Conservation (phyloP, 1,139 yeast genomes). For the Schizosaccharomyces versatilis region DNA sequence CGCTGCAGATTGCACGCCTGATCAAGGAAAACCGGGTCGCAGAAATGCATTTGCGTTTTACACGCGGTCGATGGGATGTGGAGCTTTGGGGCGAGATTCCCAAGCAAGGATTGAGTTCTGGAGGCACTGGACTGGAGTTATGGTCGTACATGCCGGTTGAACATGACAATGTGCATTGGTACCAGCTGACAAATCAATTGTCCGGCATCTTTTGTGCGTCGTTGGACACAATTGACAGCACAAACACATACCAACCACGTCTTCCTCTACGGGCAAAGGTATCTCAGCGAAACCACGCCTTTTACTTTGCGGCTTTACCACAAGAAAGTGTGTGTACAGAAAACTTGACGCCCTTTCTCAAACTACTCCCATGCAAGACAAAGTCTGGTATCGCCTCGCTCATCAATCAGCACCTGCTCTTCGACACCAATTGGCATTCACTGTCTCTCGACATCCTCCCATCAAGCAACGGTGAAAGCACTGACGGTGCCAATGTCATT, state of each 20-base stretch:
- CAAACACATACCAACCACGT: conserved; percentile 56
- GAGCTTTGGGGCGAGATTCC: conserved; percentile 77
- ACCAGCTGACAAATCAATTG: conserved; percentile 43
- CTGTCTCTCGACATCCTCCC: conserved; percentile 73
- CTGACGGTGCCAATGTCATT: conserved; percentile 32
- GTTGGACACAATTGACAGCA: conserved; percentile 60
- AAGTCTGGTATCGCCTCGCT: conserved; percentile 71
- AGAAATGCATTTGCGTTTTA: conserved; percentile 62
- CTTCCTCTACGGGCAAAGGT: conserved; percentile 22
- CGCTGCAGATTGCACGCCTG: conserved; percentile 62
- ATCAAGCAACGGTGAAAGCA: conserved; percentile 15
- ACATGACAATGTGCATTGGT: conserved; percentile 32
- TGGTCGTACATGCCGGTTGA: conserved; percentile 68
- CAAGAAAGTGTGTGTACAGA: conserved; percentile 95
- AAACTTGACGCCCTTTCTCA: conserved; percentile 79
- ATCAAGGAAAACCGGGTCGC: conserved; percentile 43
- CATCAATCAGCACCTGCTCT: conserved; percentile 85
- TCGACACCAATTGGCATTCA: conserved; percentile 85
- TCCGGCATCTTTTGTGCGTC: conserved; percentile 94
- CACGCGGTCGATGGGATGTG: conserved; percentile 92
- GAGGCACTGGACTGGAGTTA: conserved; percentile 90
- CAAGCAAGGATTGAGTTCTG: conserved; percentile 43
- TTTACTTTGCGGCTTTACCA: conserved; percentile 72
- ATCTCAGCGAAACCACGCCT: conserved; percentile 22
- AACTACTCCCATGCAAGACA: conserved; percentile 78